Evolutionary conservation across 179 eudicot species (phyloP).

Genomic region (Gypsophila paniculata): DNA sequence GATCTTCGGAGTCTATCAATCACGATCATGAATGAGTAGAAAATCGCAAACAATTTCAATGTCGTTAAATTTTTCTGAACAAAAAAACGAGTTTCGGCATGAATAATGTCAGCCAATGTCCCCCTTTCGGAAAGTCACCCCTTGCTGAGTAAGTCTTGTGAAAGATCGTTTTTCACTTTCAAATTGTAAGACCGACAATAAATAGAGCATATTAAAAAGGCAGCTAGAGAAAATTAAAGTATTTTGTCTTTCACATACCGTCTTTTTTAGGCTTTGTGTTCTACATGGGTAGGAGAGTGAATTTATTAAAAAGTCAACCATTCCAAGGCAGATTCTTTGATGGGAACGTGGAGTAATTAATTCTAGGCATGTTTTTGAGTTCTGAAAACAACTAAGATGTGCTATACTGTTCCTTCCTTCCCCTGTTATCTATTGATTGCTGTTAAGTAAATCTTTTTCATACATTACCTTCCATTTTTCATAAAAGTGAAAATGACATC

Average conservation of each 20-base stretch:
- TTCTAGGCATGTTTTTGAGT: conserved; percentile 6
- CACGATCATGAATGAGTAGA: not conserved
- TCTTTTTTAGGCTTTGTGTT: too few relatives aligned
- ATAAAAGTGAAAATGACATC: not conserved
- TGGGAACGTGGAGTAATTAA: conserved; percentile 15
- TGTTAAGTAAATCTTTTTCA: not conserved
- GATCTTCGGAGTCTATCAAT: not conserved
- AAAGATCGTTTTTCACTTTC: too few relatives aligned
- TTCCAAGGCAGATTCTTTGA: not conserved
- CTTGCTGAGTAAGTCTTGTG: too few relatives aligned
- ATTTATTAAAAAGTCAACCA: conserved; percentile 11
- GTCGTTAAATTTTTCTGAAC: not conserved
- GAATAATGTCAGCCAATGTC: conserved; percentile 15
- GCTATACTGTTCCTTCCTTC: conserved; percentile 3
- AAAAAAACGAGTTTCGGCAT: not conserved
- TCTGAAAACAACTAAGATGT: conserved; percentile 1
- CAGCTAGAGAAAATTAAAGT: too few relatives aligned
- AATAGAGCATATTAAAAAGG: too few relatives aligned
- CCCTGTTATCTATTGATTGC: not conserved
- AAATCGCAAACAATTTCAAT: not conserved
- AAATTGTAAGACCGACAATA: too few relatives aligned
- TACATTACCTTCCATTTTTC: not conserved
- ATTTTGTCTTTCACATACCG: too few relatives aligned
- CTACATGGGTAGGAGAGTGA: not conserved
- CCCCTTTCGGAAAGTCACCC: not conserved